These are phyloP conservation scores for Penicillium oxalicum DNA, from an alignment of 2,329 filamentous ascomycete genomes.

Conservation along the genomic window DNA sequence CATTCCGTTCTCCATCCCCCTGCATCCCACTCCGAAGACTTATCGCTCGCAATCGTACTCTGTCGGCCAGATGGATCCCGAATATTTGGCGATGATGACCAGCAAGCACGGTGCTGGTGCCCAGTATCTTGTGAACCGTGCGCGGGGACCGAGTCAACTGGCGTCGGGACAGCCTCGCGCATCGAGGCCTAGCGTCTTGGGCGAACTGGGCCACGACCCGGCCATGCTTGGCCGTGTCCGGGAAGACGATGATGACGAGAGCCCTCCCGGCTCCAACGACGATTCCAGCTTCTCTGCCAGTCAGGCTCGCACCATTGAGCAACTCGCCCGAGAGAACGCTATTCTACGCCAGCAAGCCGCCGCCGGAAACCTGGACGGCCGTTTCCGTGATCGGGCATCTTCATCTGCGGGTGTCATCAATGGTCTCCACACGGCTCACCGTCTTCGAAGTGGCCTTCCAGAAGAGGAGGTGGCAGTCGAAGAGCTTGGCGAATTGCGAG, in stretches of 20 bases:
- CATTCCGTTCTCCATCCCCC: conserved; percentile 78
- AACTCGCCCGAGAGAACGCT: conserved; percentile 44
- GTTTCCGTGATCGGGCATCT: conserved; percentile 37
- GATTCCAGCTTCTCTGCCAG: conserved; percentile 33
- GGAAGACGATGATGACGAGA: conserved; percentile 45
- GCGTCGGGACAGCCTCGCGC: conserved; percentile 72
- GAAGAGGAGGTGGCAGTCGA: conserved; percentile 44
- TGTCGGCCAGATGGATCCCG: conserved; percentile 78
- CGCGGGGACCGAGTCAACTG: conserved; percentile 45
- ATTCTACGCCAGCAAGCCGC: conserved; percentile 42
- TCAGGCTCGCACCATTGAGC: conserved; percentile 43
- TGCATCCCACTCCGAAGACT: conserved; percentile 85
- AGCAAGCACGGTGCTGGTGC: conserved; percentile 24
- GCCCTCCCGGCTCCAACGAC: conserved; percentile 35
- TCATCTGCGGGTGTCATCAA: conserved; percentile 35
- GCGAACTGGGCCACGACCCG: conserved; percentile 43
- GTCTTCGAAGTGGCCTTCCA: conserved; percentile 37
- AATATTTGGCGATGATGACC: conserved; percentile 39
- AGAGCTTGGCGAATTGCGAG: conserved; percentile 40
- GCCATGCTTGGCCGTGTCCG: conserved; percentile 43
- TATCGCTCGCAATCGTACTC: conserved; percentile 96
- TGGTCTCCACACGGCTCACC: conserved; percentile 31
- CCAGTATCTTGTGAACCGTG: conserved; percentile 27
- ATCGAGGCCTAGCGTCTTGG: conserved; percentile 52
- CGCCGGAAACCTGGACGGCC: conserved; percentile 35